Evolutionary conservation across 2,329 filamentous ascomycete species (phyloP), one percentile per base, ranked within the genome.

Genomic region (Aspergillus amoenus): DNA sequence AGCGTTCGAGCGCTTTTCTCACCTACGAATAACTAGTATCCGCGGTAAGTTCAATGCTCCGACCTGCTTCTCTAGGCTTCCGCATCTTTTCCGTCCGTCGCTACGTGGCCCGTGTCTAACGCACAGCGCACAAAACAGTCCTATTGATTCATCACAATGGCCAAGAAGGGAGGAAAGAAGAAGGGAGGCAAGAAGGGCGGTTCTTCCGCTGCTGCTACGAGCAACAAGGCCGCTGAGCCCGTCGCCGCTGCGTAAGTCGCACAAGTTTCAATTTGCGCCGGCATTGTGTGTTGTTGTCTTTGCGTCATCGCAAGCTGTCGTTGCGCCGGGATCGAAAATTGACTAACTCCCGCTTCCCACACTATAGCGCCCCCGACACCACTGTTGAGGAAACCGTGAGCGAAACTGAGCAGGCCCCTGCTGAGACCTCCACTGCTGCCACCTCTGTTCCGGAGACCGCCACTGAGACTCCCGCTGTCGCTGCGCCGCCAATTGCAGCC

Each of bases 111-210:
- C 34, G 52, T 46, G 32, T 44, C 50, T 62, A 42, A 60, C 55
- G 22, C 43, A 44, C 37, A 30, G 5, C 52, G 53, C 51, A 46
- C 46, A 52, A 32, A 32, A 43, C 53, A 42, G 45, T 46, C 49
- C 34, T 12, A 32, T 56, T 52, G 39, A 49, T 43, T 42, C 44
- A 61, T 21, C 65, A 70, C 46, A 54, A 72, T 73, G 70, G 34
- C 68, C 37, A 73, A 72, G 66, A 72, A 71, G 64, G 68, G 70
- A 64, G 70, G 70, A 64, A 73, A 67, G 57, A 22, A 47, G 21
- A 66, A 70, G 62, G 71, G 69, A 60, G 66, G 66, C 55, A 67
- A 66, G 55, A 66, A 67, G 60, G 61, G 65, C 39, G 63, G 61
- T 18, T 66, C 64, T 22, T 62, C 64, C 44, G 61, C 61, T 18